A percentile compares a stretch with the other conserved stretches of the same genome.
Evolutionary conservation across 169 alveolate species (phyloP).

Genomic region (Plasmodium falciparum): DNA sequence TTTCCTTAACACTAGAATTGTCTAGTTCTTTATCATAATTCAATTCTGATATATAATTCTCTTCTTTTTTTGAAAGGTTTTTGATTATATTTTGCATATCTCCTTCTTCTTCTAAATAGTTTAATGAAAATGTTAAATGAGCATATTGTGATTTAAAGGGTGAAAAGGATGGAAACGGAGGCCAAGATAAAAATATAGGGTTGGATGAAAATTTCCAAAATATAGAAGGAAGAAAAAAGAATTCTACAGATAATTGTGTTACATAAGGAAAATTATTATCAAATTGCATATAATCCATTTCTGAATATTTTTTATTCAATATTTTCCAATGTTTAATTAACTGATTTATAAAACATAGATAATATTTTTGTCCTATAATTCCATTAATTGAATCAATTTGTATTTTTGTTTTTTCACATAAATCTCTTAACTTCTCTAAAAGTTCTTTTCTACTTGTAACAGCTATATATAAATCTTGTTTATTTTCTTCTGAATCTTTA

Average conservation of each 20-base stretch:
- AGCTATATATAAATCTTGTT: slow-evolving; percentile 54
- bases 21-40: neutral
- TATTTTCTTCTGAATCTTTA: slow-evolving; percentile 57
- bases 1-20: neutral
- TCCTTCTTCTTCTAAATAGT: neutral
- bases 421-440: slow-evolving; percentile 34
- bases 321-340: slow-evolving; percentile 68
- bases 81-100: neutral
- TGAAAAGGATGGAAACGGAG: slow-evolving; percentile 73
- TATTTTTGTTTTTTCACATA: slow-evolving; percentile 26
- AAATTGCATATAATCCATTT: slow-evolving; percentile 54
- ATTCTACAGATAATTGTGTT: slow-evolving; percentile 47
- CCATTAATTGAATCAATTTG: slow-evolving; percentile 66
- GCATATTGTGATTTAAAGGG: slow-evolving; percentile 77
- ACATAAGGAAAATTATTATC: slow-evolving; percentile 69
- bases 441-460: slow-evolving; percentile 43
- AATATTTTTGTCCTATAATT: slow-evolving; percentile 67
- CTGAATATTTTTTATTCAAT: slow-evolving; percentile 41
- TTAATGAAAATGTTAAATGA: slow-evolving; percentile 40
- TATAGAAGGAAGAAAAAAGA: slow-evolving; percentile 48
- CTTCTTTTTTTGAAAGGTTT: neutral
- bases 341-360: slow-evolving; percentile 46
- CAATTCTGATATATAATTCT: neutral
- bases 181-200: slow-evolving; percentile 74
- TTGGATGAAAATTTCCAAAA: slow-evolving; percentile 71